Evolutionary conservation across 1,139 yeast species (phyloP), one percentile per base, ranked within the genome.

Genomic region (Yamadazyma blattariae): DNA sequence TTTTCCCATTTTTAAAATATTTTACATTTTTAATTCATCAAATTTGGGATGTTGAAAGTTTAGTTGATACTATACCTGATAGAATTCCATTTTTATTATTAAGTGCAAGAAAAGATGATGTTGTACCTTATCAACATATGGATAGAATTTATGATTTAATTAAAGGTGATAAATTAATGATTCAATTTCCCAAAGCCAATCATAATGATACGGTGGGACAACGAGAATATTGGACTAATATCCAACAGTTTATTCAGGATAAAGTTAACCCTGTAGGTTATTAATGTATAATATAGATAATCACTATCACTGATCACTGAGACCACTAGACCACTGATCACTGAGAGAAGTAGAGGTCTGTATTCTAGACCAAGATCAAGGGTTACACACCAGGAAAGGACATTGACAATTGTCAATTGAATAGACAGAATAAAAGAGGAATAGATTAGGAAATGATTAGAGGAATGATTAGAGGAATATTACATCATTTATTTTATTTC

Each of bases 101-200:
- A 32, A 77, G 85, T 47, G 97, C 96, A 0, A 61, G 74, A 19
- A 64, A 69, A 28, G 98, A 92, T 61, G 98, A 92, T 58, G 79
- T 92, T 23, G 96, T 92, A 1, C 97, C 97, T 1, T 95, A 96
- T 0, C 47, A 48, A 1, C 97, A 92, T 51, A 87, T 90, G 92
- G 73, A 72, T 37, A 55, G 52, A 30, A 69, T 92, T 25, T 82
- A 56, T 53, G 73, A 72, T 27, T 48, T 76, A 30, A 64, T 82
- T 32, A 66, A 67, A 12, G 57, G 76, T 23, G 48, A 55, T 2
- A 82, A 82, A 51, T 52, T 57, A 17, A 69, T 80, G 47, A 61
- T 68, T 36, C 68, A 64, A 37, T 87, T 79, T 48, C 74, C 74
- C 12, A 60, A 74, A 25, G 82, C 89, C 3, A 68, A 65, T 38